These are phyloP conservation scores for Wickerhamiella alocasiicola DNA, from an alignment of 805 yeast species.

Conservation along the genomic window DNA sequence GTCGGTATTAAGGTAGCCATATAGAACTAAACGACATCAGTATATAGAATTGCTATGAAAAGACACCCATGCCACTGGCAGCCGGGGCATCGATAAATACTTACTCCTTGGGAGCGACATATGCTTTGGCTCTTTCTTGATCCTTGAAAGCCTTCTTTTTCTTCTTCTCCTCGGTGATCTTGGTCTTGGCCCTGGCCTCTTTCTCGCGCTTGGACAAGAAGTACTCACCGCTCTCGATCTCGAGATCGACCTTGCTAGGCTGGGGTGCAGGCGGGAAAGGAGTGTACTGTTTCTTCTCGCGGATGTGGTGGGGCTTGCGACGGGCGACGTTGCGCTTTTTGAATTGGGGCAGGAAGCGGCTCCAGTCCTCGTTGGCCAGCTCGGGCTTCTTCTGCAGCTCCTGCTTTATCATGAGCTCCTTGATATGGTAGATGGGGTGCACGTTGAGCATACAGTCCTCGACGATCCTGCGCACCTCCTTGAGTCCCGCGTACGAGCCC, in stretches of 20 bases:
- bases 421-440: constrained; percentile 96
- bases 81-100: constrained; percentile 27
- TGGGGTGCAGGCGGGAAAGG: constrained; percentile 98
- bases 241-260: constrained; percentile 94
- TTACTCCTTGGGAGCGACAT: constrained; percentile 73
- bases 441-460: constrained; percentile 96
- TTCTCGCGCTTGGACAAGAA: constrained; percentile 82
- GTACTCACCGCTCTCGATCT: constrained; percentile 96
- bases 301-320: constrained; percentile 64
- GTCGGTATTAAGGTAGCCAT: constrained; percentile 30
- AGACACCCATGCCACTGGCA: not conserved
- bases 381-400: constrained; percentile 93
- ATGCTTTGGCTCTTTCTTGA: constrained; percentile 62
- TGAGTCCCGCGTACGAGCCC: constrained; percentile 92
- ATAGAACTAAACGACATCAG: not conserved
- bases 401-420: constrained; percentile 93
- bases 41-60: too few species aligned
- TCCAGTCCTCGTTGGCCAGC: constrained; percentile 92
- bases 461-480: constrained; percentile 82
- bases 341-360: constrained; percentile 88
- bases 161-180: constrained; percentile 67
- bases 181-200: constrained; percentile 54
- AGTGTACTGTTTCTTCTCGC: constrained; percentile 71
- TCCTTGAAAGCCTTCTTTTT: constrained; percentile 54
- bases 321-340: constrained; percentile 94